Conservation (phyloP, 2,329 filamentous ascomycete genomes). For the Exophiala sp. region DNA sequence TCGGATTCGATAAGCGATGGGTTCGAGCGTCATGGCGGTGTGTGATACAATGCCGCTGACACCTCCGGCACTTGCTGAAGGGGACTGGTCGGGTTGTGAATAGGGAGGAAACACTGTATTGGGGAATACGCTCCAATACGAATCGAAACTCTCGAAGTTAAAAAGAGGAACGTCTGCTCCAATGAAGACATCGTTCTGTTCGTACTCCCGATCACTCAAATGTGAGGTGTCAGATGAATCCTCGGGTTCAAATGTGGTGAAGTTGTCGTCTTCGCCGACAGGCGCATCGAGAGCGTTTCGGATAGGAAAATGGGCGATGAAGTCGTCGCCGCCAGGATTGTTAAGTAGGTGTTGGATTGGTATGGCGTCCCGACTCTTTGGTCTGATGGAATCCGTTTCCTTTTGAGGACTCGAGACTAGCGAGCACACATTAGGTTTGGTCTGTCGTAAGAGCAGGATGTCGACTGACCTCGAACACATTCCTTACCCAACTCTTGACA, state of each 20-base stretch:
- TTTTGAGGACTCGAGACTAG: slow-evolving; percentile 12
- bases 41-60: neutral
- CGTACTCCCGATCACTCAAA: slow-evolving; percentile 24
- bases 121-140: slow-evolving; percentile 21
- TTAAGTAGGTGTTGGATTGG: slow-evolving; percentile 24
- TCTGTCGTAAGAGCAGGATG: slow-evolving; percentile 4
- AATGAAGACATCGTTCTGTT: slow-evolving; percentile 16
- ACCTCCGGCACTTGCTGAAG: slow-evolving; percentile 4
- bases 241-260: slow-evolving; percentile 10
- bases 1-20: slow-evolving; percentile 19
- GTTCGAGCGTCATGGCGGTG: slow-evolving; percentile 16
- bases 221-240: slow-evolving; percentile 21
- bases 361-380: slow-evolving; percentile 22
- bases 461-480: slow-evolving; percentile 22
- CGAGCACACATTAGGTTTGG: neutral
- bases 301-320: slow-evolving; percentile 20
- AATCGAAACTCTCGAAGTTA: slow-evolving; percentile 12
- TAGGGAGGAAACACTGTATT: slow-evolving; percentile 14
- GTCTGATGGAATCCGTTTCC: slow-evolving; percentile 6
- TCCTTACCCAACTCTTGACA: slow-evolving; percentile 26
- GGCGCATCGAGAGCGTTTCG: slow-evolving; percentile 3
- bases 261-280: slow-evolving; percentile 13
- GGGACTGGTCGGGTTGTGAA: slow-evolving; percentile 10
- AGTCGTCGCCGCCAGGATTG: slow-evolving; percentile 16
- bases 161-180: slow-evolving; percentile 7